Conservation (phyloP, 2,329 filamentous ascomycete genomes). For the Neopestalotiopsis rosae region DNA sequence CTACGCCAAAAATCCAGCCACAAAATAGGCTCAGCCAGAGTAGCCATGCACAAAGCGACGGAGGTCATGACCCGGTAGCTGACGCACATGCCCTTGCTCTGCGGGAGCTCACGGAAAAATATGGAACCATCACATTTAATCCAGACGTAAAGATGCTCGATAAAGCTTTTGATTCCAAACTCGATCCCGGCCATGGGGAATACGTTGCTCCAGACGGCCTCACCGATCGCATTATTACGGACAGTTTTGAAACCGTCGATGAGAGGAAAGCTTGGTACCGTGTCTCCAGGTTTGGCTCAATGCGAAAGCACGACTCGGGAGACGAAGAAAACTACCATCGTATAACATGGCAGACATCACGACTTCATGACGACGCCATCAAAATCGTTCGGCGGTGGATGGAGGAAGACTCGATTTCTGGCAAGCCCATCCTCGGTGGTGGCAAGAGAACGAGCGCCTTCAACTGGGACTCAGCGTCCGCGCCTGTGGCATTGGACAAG, state of each 20-base stretch:
- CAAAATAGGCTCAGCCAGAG: constrained; percentile 11
- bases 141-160: constrained; percentile 29
- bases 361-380: constrained; percentile 57
- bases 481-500: constrained; percentile 54
- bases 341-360: constrained; percentile 62
- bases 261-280: constrained; percentile 71
- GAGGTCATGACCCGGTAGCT: not conserved
- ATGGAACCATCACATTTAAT: constrained; percentile 32
- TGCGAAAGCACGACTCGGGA: constrained; percentile 60
- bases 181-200: constrained; percentile 16
- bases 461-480: constrained; percentile 63
- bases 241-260: constrained; percentile 59
- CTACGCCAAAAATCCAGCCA: constrained; percentile 26
- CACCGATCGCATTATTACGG: constrained; percentile 52
- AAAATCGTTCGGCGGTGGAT: constrained; percentile 69
- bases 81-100: constrained; percentile 19
- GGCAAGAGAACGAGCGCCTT: constrained; percentile 56
- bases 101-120: constrained; percentile 33
- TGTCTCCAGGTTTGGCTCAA: constrained; percentile 64
- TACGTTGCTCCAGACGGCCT: constrained; percentile 35
- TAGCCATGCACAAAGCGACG: not conserved
- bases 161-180: constrained; percentile 38
- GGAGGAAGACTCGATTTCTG: constrained; percentile 65
- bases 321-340: constrained; percentile 65
- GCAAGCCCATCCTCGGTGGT: constrained; percentile 52